Evolutionary conservation across 192 early-diverging fungal genomes (phyloP).

Genomic region (Entomortierella beljakovae): DNA sequence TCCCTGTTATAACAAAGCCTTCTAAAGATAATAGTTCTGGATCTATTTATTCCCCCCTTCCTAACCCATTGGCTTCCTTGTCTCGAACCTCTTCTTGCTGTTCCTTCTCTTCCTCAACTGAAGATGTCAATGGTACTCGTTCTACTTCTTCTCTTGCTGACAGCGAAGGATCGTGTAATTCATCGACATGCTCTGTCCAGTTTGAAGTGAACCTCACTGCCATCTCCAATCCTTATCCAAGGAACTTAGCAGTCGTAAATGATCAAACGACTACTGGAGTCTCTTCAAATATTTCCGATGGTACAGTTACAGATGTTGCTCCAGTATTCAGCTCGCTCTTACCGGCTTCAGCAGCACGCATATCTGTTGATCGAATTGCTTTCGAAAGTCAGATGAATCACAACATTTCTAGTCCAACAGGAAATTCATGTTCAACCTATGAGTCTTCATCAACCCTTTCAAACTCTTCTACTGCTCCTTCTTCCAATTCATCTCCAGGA

Average conservation of each 20-base stretch:
- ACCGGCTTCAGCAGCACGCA: conserved; percentile 28
- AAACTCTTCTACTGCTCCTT: conserved; percentile 11
- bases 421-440: background rate
- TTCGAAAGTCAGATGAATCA: conserved; percentile 2
- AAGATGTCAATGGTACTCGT: background rate
- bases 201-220: background rate
- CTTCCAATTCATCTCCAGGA: conserved; percentile 4
- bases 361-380: conserved; percentile 29
- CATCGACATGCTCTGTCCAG: conserved; percentile 6
- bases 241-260: background rate
- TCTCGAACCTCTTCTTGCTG: conserved; percentile 39
- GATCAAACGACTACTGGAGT: background rate
- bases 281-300: too few species aligned
- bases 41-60: background rate
- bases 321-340: conserved; percentile 17
- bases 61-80: conserved; percentile 9
- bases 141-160: background rate
- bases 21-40: background rate
- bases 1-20: conserved; percentile 1
- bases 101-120: conserved; percentile 17
- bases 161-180: conserved; percentile 11
- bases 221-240: background rate
- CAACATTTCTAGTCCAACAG: background rate
- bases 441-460: conserved; percentile 22
- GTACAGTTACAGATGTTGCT: too few species aligned